Conservation (phyloP, 148 eudicot genomes). For the Amaranthus cruentus region DNA sequence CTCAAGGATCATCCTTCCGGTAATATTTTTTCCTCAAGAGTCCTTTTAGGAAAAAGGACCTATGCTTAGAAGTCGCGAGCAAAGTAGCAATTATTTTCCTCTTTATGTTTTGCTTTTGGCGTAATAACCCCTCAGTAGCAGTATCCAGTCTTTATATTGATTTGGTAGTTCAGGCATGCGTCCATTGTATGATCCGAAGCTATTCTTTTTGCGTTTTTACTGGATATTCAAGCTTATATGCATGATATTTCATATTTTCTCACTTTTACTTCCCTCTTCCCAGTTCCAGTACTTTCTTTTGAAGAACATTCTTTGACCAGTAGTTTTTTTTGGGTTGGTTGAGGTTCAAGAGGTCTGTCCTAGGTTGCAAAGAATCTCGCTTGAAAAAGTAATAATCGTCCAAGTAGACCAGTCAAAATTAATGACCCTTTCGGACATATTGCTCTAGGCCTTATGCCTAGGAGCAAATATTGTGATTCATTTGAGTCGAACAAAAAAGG, state of each 20-base stretch:
- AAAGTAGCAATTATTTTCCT: not conserved
- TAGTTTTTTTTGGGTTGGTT: no score
- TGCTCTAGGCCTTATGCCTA: no score
- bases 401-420: no score
- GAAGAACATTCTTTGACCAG: no score
- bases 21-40: conserved; percentile 1
- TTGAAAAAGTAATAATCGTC: no score
- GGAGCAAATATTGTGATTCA: no score
- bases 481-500: no score
- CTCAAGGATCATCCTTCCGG: not conserved
- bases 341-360: no score
- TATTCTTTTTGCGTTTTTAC: not conserved
- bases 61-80: not conserved
- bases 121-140: not conserved
- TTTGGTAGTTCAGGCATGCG: not conserved
- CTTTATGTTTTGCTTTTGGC: conserved; percentile 5
- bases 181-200: not conserved
- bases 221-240: not conserved
- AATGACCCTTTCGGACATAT: no score
- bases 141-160: not conserved
- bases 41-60: not conserved
- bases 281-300: no score
- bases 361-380: no score
- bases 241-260: not conserved
- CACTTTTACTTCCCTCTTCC: not conserved